Evolutionary conservation across 805 yeast species (phyloP).

Genomic region (Candida stauntonica): DNA sequence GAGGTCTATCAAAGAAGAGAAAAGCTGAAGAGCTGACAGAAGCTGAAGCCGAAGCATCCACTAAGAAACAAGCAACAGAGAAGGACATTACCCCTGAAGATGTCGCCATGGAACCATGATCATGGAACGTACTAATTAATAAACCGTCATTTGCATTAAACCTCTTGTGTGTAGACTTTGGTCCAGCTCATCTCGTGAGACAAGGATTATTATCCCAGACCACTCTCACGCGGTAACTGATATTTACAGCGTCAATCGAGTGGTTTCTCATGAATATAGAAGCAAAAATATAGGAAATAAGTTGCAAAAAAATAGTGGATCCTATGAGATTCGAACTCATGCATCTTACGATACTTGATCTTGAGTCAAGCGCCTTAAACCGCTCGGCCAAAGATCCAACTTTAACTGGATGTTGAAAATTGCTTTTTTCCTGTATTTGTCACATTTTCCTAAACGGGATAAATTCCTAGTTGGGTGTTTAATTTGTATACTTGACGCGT

Average conservation of each 20-base stretch:
- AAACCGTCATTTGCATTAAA: neutral
- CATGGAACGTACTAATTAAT: neutral
- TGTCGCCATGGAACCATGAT: neutral
- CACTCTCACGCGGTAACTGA: too few species aligned
- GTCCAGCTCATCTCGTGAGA: too few species aligned
- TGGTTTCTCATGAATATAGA: too few species aligned
- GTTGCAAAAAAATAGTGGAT: constrained; percentile 20
- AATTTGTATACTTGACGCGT: too few species aligned
- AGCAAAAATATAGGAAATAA: too few species aligned
- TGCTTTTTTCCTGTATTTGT: neutral
- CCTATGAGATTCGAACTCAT: constrained; percentile 23
- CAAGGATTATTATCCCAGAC: too few species aligned
- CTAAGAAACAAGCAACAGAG: constrained; percentile 1
- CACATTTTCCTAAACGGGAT: too few species aligned
- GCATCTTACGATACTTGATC: constrained; percentile 23
- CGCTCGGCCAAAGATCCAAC: constrained; percentile 24
- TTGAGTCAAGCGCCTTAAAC: constrained; percentile 24
- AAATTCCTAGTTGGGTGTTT: too few species aligned
- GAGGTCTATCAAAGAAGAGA: constrained; percentile 42
- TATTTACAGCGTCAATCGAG: too few species aligned
- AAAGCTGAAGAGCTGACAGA: constrained; percentile 10
- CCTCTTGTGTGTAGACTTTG: too few species aligned
- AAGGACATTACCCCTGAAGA: constrained; percentile 1
- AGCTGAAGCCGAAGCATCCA: constrained; percentile 28
- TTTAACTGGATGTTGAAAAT: neutral